Evolutionary conservation across 177 flowering plant species (phyloP), one percentile per base, ranked within the genome.

Genomic region (Tripterygium wilfordii): DNA sequence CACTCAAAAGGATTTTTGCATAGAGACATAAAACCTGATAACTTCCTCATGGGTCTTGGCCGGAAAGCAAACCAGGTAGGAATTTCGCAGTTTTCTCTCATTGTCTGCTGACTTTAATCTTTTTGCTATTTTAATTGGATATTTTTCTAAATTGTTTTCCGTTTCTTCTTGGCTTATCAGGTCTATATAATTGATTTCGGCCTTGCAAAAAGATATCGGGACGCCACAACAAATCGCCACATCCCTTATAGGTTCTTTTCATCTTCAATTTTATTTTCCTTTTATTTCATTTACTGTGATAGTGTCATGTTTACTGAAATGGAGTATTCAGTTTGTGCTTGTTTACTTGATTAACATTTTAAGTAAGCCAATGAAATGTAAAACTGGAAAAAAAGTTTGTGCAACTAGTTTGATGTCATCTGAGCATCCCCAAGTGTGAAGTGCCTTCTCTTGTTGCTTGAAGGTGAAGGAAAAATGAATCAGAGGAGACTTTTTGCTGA

Each of bases 131-230:
- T n/a, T n/a, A n/a, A n/a, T n/a, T n/a, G n/a, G n/a, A n/a, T n/a
- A n/a, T n/a, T n/a, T n/a, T n/a, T n/a, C n/a, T n/a, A n/a, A n/a
- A n/a, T n/a, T n/a, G n/a, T n/a, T n/a, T n/a, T n/a, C n/a, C n/a
- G n/a, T n/a, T n/a, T n/a, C n/a, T n/a, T n/a, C 46, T 15, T 45
- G n/a, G 18, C 32, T n/a, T 17, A 36, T 54, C 63, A 92, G 97
- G 99, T 90, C 45, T 94, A 94, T 44, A 75, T 94, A 20, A 94
- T 94, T 56, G 99, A 94, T 70, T 94, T 89, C 80, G 99, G 99
- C 39, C 92, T 94, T 48, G 99, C 99, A 25, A 94, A 94, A 76
- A 73, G 96, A 69, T 94, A 89, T 58, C 81, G 99, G 13, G 99
- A 94, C 40, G 56, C 92, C 6, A 59, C 83, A 7, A 86, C 86